Base-by-base conservation (phyloP, 192 early-diverging fungal genomes). In the Funneliformis mosseae region DNA sequence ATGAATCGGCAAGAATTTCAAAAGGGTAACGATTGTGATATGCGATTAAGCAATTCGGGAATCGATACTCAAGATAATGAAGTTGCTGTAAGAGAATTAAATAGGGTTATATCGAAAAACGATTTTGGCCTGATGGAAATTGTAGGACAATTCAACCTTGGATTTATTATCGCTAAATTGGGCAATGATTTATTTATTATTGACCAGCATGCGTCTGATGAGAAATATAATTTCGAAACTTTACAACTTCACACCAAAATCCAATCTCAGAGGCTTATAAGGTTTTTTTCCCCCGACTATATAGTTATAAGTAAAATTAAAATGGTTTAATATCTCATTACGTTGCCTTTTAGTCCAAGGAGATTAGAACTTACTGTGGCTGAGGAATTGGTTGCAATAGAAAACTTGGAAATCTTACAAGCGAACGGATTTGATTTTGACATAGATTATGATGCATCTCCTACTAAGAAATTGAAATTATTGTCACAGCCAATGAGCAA, bases 201-300 rank as follows among this genome's bases (percentile, higher is more conserved):
- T 71, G 98, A 99, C 85, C 98, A 99, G 80, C 98, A 99, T 84
- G 98, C 98, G 2, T 92, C 92, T 0, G 98, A 99, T 84, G 98
- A 99, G 85, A 99, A 99, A 84, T 96, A 89, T 85, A 98, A 97
- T 81, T 99, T 95, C 86, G 98, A 99, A 85, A 88, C 86, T 0
- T 82, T 95, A 7, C 94, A 94, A 82, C 84, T 85, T 61, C 88
- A 83, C 0, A 92, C 92, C 0, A 79, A 85, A 5, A 92, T 95
- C 66, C 77, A 89, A 27, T 88, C 90, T 2, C 94, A 96, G 76
- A 84, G 86, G 60, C 86, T 97, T 7, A 89, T 96, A 21, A 76
- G 80, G 91, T 92, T 83, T 21, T 63, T 69, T 43, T 41, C n/a
- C n/a, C 21, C 8, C 18, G 8, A 12, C 18, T 70, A 48, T 33